Percentiles rank a stretch among this genome's conserved stretches.
phyloP scores from a whole-genome alignment of 495 filamentous ascomycete genomes.

The Aspergillus nanangensis region DNA sequence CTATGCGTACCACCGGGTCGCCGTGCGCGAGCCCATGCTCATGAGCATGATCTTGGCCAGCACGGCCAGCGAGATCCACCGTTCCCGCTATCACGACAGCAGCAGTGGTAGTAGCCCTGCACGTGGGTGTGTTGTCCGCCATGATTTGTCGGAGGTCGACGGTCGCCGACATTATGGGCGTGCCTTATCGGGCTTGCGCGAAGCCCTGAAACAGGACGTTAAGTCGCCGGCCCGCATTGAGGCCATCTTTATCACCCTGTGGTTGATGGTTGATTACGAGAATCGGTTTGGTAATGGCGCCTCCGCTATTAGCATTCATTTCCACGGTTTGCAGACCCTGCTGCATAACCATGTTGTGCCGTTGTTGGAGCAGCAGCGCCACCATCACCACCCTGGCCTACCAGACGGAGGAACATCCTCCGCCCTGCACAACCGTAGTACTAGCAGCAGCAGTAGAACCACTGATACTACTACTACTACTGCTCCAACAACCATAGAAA shows the following conservation, averaged over 20 bases:
- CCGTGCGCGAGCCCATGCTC: conserved; percentile 27
- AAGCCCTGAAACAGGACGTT: conserved; percentile 24
- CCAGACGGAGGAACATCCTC: conserved; percentile 1
- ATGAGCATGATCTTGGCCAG: conserved; percentile 35
- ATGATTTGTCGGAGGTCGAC: conserved; percentile 16
- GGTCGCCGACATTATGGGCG: conserved; percentile 27
- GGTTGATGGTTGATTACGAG: conserved; percentile 35
- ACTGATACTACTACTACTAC: background rate
- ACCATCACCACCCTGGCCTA: background rate
- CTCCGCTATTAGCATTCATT: conserved; percentile 29
- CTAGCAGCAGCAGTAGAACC: too few relatives aligned
- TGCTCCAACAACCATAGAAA: background rate
- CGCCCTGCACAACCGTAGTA: too few relatives aligned
- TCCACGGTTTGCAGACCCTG: conserved; percentile 24
- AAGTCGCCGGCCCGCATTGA: conserved; percentile 25
- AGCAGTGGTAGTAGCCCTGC: background rate
- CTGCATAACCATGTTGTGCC: conserved; percentile 29
- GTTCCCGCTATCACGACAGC: conserved; percentile 18
- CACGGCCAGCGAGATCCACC: conserved; percentile 25
- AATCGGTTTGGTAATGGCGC: conserved; percentile 29
- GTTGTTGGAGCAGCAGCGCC: conserved; percentile 11
- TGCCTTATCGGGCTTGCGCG: conserved; percentile 25
- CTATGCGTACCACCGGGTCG: conserved; percentile 28
- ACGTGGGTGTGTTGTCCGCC: conserved; percentile 1
- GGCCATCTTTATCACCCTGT: conserved; percentile 30